Evolutionary conservation across 768 basidiomycete genomes (phyloP).

Genomic region (Mycena pura): DNA sequence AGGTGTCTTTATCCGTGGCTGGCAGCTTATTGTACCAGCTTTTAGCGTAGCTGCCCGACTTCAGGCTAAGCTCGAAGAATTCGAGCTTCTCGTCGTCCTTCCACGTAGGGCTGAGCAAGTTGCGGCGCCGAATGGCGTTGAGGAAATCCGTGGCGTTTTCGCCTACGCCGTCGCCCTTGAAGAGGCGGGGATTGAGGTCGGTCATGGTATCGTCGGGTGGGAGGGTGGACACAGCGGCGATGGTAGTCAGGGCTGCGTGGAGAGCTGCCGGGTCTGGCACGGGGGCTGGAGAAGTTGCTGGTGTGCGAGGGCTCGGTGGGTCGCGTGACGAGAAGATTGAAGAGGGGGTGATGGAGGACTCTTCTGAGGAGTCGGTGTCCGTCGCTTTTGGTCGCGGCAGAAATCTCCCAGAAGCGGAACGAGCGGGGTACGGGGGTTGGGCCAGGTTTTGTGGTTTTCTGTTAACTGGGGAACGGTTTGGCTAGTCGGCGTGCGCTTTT

Average conservation of each 20-base stretch:
- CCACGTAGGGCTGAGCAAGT: background rate
- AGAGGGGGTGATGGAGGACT: background rate
- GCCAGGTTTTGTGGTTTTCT: background rate
- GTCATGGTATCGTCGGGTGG: background rate
- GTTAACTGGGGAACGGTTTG: too few relatives aligned
- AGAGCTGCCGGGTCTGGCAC: background rate
- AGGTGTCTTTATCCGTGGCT: too few relatives aligned
- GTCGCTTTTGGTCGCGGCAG: background rate
- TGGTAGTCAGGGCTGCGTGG: too few relatives aligned
- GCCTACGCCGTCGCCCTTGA: background rate
- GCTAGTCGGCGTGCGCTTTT: too few relatives aligned
- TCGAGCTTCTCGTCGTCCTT: background rate
- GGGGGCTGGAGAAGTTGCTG: background rate
- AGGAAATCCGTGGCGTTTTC: background rate
- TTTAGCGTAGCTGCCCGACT: too few relatives aligned
- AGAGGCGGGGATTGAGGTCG: background rate
- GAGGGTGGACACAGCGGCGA: background rate
- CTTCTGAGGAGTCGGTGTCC: background rate
- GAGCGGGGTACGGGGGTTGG: background rate
- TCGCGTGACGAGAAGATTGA: background rate
- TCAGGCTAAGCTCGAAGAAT: background rate
- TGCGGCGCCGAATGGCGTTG: too few relatives aligned
- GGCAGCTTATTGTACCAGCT: too few relatives aligned
- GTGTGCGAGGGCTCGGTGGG: background rate
- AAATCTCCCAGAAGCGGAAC: background rate